Evolutionary conservation across 2,329 filamentous ascomycete species (phyloP).

Genomic region (Pseudocercospora fijiensis): DNA sequence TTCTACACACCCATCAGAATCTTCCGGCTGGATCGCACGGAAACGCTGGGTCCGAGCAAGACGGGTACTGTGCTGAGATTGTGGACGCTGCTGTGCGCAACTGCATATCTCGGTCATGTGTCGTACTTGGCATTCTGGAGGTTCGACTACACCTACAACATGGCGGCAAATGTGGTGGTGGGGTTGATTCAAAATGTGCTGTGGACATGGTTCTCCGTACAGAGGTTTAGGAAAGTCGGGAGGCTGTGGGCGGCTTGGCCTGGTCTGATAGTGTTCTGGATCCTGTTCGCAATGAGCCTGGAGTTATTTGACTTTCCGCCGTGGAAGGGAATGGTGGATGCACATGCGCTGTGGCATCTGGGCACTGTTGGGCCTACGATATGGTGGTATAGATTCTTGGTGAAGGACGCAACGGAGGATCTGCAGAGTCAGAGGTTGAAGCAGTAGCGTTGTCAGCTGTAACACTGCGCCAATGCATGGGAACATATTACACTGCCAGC

Average conservation of each 20-base stretch:
- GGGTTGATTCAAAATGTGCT: constrained; percentile 78
- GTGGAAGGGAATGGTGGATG: constrained; percentile 77
- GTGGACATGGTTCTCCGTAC: constrained; percentile 82
- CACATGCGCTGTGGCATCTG: constrained; percentile 93
- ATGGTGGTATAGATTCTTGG: constrained; percentile 91
- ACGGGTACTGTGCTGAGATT: constrained; percentile 57
- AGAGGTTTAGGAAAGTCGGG: constrained; percentile 68
- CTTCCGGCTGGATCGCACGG: constrained; percentile 70
- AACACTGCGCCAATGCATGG: not conserved
- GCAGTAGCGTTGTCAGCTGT: constrained; percentile 45
- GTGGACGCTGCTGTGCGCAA: constrained; percentile 73
- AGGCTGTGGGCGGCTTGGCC: constrained; percentile 85
- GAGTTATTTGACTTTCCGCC: constrained; percentile 94
- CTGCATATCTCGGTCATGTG: constrained; percentile 73
- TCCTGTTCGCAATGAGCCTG: constrained; percentile 90
- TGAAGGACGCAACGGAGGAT: constrained; percentile 83
- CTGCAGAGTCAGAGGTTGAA: constrained; percentile 72
- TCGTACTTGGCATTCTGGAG: constrained; percentile 78
- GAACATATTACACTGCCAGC: not conserved
- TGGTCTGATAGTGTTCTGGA: constrained; percentile 85
- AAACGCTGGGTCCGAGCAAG: constrained; percentile 41
- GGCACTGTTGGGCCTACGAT: constrained; percentile 85
- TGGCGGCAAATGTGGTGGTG: constrained; percentile 85
- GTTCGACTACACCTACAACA: constrained; percentile 98
- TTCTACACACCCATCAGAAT: constrained; percentile 82